Conservation (phyloP, 768 basidiomycete genomes). For the Vararia minispora region DNA sequence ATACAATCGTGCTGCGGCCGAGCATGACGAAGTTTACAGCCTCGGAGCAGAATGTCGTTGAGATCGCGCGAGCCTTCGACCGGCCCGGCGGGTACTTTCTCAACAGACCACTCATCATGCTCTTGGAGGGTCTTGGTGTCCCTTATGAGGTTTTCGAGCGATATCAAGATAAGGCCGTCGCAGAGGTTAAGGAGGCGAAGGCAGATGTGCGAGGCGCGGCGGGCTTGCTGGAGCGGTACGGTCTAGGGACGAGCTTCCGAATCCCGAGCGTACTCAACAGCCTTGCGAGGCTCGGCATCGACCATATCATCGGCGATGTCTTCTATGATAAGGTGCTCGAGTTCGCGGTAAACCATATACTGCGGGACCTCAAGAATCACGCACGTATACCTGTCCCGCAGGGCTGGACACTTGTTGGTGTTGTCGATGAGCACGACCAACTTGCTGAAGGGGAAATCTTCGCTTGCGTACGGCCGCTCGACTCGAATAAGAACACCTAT, state of each 20-base stretch:
- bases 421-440: conserved; percentile 51
- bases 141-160: conserved; percentile 38
- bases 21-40: conserved; percentile 65
- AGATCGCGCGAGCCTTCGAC: conserved; percentile 57
- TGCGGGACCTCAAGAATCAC: conserved; percentile 49
- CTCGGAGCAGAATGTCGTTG: conserved; percentile 33
- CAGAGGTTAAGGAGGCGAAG: conserved; percentile 32
- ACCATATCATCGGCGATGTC: conserved; percentile 23
- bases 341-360: conserved; percentile 48
- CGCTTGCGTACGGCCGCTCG: conserved; percentile 37
- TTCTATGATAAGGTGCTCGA: conserved; percentile 45
- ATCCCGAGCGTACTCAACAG: conserved; percentile 39
- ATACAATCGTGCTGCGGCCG: conserved; percentile 37
- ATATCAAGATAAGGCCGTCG: conserved; percentile 42
- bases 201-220: conserved; percentile 34
- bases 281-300: conserved; percentile 37
- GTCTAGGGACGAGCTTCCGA: conserved; percentile 46
- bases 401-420: conserved; percentile 60
- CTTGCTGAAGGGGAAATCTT: conserved; percentile 49
- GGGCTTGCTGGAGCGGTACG: conserved; percentile 39
- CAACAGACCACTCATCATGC: conserved; percentile 60
- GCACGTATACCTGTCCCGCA: conserved; percentile 58
- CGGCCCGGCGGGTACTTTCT: conserved; percentile 43
- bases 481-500: conserved; percentile 27
- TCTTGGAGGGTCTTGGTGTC: conserved; percentile 48